Evolutionary conservation across 768 basidiomycete species (phyloP).

Genomic region (Tricholoma furcatifolium): DNA sequence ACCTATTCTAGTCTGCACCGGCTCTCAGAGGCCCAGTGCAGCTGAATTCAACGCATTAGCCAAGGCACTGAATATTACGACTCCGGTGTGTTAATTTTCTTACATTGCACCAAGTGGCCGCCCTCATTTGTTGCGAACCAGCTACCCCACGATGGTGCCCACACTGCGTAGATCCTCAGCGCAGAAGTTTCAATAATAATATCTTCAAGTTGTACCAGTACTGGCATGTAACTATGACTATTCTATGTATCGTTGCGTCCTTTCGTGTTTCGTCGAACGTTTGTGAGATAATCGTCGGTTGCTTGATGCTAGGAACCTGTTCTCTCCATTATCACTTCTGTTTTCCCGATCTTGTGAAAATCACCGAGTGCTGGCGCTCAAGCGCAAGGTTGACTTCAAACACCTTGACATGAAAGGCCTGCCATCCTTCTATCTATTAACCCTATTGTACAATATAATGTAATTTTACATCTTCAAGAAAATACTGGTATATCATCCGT

Average conservation of each 20-base stretch:
- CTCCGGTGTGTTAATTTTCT: constrained; percentile 25
- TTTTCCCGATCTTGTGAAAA: no score
- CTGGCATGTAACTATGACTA: no score
- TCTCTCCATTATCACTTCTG: no score
- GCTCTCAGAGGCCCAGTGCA: constrained; percentile 37
- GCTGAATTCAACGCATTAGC: constrained; percentile 52
- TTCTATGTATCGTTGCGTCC: no score
- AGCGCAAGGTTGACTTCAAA: no score
- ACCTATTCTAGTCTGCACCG: constrained; percentile 45
- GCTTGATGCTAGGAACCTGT: no score
- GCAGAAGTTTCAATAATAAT: constrained; percentile 7
- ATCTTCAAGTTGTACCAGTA: no score
- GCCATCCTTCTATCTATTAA: no score
- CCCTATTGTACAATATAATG: constrained; percentile 25
- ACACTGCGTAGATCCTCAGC: constrained; percentile 13
- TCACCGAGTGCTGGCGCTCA: no score
- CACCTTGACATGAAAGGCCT: no score
- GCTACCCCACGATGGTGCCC: constrained; percentile 5
- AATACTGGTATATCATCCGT: constrained; percentile 4
- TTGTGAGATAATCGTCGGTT: no score
- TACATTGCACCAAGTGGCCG: neutral
- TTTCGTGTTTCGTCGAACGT: no score
- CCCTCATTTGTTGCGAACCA: neutral
- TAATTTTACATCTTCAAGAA: constrained; percentile 26
- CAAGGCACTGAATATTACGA: constrained; percentile 36